These are phyloP conservation scores for Gossypium armourianum DNA, from an alignment of 441 rosid genomes.

Conservation along the genomic window DNA sequence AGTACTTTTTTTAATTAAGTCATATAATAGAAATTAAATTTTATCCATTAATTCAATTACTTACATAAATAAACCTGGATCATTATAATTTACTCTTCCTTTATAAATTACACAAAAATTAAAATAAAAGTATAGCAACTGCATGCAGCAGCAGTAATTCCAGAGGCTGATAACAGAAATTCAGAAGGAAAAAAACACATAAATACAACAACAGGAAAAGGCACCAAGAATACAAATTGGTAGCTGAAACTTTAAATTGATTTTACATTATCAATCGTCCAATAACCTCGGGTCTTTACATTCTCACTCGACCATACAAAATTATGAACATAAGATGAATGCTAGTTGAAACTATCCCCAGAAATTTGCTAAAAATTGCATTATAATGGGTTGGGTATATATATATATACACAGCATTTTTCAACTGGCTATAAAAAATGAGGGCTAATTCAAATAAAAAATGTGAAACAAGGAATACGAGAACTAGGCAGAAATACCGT, in stretches of 20 bases:
- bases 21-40: no score
- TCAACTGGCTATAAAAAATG: conserved; percentile 13
- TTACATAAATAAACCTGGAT: no score
- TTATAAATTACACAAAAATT: no score
- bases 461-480: not conserved
- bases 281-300: conserved; percentile 26
- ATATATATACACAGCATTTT: conserved; percentile 28
- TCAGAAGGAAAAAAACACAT: not conserved
- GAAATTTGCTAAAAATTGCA: conserved; percentile 54
- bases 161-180: not conserved
- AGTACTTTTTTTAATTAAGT: no score
- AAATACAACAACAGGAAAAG: not conserved
- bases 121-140: no score
- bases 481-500: conserved; percentile 10
- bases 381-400: conserved; percentile 25
- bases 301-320: conserved; percentile 26
- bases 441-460: not conserved
- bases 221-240: not conserved
- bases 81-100: no score
- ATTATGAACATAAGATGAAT: conserved; percentile 14
- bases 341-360: conserved; percentile 32
- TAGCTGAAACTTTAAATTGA: conserved; percentile 11
- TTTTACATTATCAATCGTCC: not conserved
- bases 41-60: no score
- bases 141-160: not conserved